Evolutionary conservation across 2,329 filamentous ascomycete genomes (phyloP).

Genomic region (Aspergillus vadensis): DNA sequence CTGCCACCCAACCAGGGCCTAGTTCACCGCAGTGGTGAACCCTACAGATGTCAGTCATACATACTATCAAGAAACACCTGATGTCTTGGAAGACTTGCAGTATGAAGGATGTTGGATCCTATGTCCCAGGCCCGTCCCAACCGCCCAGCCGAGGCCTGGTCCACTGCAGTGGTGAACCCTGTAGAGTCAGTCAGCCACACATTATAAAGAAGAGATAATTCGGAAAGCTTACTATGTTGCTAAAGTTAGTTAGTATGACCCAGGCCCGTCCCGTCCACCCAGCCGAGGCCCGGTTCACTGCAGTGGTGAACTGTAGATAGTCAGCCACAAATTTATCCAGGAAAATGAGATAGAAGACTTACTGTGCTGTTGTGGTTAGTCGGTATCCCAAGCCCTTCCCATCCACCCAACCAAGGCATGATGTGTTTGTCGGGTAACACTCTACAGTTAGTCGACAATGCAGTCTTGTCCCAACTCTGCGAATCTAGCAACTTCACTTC

Average conservation of each 20-base stretch:
- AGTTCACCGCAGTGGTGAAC: no score
- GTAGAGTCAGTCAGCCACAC: no score
- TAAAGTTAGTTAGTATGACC: background rate
- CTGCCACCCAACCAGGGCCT: slow-evolving; percentile 12
- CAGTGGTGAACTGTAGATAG: no score
- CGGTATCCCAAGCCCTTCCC: background rate
- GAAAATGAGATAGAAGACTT: no score
- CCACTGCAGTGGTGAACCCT: background rate
- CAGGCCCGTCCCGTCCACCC: slow-evolving; percentile 18
- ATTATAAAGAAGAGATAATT: no score
- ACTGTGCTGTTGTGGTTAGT: background rate
- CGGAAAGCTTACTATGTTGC: no score
- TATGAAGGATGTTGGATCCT: background rate
- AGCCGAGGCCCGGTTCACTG: background rate
- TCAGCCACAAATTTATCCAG: no score
- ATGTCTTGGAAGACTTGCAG: no score
- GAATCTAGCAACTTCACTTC: background rate
- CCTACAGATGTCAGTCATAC: no score
- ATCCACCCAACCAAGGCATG: slow-evolving; percentile 10
- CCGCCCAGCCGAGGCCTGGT: slow-evolving; percentile 15
- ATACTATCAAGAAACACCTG: no score
- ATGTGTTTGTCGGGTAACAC: no score
- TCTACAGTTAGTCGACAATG: no score
- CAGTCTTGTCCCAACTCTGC: background rate
- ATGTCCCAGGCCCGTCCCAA: slow-evolving; percentile 19